Evolutionary conservation across 1,284 basidiomycete species (phyloP), one percentile per base, ranked within the genome.

Genomic region (Erythrobasidium hasegawianum): DNA sequence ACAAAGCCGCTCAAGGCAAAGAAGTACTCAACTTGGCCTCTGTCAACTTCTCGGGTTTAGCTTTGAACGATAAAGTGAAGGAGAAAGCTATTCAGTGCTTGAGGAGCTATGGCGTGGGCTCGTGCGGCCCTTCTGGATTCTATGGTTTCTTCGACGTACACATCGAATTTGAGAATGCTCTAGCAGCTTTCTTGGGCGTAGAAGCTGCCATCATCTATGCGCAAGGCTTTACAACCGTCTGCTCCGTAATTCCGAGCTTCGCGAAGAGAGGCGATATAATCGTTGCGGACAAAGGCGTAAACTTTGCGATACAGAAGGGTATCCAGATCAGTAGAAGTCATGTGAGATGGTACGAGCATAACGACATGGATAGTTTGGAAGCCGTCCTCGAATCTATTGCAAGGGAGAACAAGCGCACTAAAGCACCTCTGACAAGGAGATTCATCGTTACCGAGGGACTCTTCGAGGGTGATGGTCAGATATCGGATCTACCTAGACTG

Each of bases 381-480:
- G 85, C 90, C 11, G 89, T 93, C 1, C 81, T 98, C 55, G 82
- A 90, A 71, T 82, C 81, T 66, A 84, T 97, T 11, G 88, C 90
- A 73, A 90, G 89, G 79, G 94, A 97, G 73, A 81, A 87, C 70
- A 88, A 87, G 79, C 89, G 93, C 78, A 86, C 88, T 69, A 84
- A 85, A 55, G 82, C 83, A 9, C 89, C 88, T 5, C 81, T 97
- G 72, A 96, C 92, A 0, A 84, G 93, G 68, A 83, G 90, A 43
- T 98, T 98, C 77, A 98, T 99, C 75, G 85, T 98, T 65, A 94
- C 95, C 0, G 96, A 98, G 77, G 96, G 95, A 58, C 87, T 98
- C 59, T 98, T 97, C 75, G 94, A 97, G 79, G 87, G 87, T 73
- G 93, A 97, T 73, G 95, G 95, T 33, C 85, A 85, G 67, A 90